Percentiles rank a stretch among this genome's conserved stretches.
These are phyloP conservation scores for Backusella australiensis DNA, from an alignment of 192 early-diverging fungal species.

Conservation along the genomic window DNA sequence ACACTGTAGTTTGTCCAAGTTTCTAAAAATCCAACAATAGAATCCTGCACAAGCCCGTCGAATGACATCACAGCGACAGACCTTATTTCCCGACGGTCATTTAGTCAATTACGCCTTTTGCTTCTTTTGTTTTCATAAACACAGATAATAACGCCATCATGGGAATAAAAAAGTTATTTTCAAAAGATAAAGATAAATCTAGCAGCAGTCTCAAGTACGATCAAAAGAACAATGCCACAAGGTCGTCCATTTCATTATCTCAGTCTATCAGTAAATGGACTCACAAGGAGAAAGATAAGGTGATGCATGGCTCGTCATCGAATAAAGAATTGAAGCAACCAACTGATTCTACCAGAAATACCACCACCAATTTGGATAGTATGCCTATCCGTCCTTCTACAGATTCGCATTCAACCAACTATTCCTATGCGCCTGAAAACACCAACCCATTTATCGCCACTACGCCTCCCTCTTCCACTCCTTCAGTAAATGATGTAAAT, in stretches of 20 bases:
- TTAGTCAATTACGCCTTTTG: slow-evolving; percentile 5
- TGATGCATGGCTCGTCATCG: background rate
- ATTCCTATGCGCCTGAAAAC: background rate
- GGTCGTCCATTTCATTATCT: slow-evolving; percentile 5
- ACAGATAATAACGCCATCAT: background rate
- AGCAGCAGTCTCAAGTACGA: background rate
- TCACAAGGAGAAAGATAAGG: slow-evolving; percentile 3
- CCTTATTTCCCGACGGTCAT: background rate
- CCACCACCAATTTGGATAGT: background rate
- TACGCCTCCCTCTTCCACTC: slow-evolving; percentile 3
- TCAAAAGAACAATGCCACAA: background rate
- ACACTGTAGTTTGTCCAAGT: background rate
- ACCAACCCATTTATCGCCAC: background rate
- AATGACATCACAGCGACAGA: background rate
- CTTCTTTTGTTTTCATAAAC: slow-evolving; percentile 7
- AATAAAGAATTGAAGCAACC: background rate
- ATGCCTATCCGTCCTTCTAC: background rate
- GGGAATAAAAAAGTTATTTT: slow-evolving; percentile 14
- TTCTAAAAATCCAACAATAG: background rate
- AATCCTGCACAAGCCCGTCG: background rate
- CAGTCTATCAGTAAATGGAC: slow-evolving; percentile 10
- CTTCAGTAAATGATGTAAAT: slow-evolving; percentile 2
- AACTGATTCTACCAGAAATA: background rate
- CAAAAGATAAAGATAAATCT: background rate
- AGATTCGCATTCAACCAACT: background rate